A percentile compares a stretch with the other conserved stretches of the same genome.
phyloP scores from a whole-genome alignment of 2,329 filamentous ascomycete genomes.

The Ampelomyces quisqualis region DNA sequence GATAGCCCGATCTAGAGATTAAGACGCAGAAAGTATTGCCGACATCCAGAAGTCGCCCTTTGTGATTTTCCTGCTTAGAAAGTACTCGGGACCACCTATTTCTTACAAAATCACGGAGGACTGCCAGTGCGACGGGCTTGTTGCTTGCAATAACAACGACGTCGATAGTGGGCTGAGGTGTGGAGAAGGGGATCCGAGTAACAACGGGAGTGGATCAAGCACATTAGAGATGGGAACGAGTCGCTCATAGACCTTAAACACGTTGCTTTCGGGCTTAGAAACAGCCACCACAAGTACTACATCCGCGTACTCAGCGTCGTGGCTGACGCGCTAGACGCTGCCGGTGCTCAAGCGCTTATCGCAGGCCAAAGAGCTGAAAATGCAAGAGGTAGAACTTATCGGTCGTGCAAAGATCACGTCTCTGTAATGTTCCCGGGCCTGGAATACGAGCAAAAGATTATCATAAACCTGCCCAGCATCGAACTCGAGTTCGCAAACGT shows the following conservation, averaged over 20 bases:
- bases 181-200: conserved; percentile 45
- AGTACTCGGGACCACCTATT: too few relatives aligned
- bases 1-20: conserved; percentile 54
- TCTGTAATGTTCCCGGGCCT: conserved; percentile 38
- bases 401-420: conserved; percentile 46
- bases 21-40: conserved; percentile 46
- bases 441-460: conserved; percentile 36
- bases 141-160: too few relatives aligned
- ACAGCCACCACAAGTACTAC: conserved; percentile 52
- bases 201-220: conserved; percentile 43
- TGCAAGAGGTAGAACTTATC: conserved; percentile 46
- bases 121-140: too few relatives aligned
- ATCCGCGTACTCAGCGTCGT: conserved; percentile 47
- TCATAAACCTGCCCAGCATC: conserved; percentile 39
- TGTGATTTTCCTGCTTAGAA: conserved; percentile 42
- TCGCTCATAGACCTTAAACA: conserved; percentile 40
- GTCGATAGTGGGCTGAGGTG: too few relatives aligned
- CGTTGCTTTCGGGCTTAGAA: conserved; percentile 49
- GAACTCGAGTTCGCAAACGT: conserved; percentile 18
- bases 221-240: conserved; percentile 19
- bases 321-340: conserved; percentile 31
- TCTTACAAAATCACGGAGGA: too few relatives aligned
- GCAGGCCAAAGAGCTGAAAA: conserved; percentile 45
- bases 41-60: conserved; percentile 28
- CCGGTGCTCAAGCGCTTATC: conserved; percentile 38